phyloP scores from a whole-genome alignment of 805 yeast genomes.

The Millerago galiae region DNA sequence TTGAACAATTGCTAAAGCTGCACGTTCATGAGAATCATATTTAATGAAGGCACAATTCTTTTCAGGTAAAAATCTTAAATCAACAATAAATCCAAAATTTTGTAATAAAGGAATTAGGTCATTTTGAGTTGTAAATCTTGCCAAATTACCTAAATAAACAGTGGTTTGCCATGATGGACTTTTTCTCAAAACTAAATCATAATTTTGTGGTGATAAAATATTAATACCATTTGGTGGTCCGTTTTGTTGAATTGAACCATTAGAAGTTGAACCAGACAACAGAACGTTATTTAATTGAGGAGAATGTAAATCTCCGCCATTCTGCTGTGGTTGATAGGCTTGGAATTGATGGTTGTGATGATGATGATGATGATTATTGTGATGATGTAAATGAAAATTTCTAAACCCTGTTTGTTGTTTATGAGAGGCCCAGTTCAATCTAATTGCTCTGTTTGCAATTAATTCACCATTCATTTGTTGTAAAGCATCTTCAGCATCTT shows the following conservation, averaged over 20 bases:
- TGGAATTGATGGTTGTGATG: slow-evolving; percentile 5
- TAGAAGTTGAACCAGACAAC: neutral
- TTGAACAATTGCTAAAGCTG: slow-evolving; percentile 82
- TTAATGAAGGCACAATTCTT: slow-evolving; percentile 85
- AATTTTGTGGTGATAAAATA: slow-evolving; percentile 43
- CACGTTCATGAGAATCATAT: slow-evolving; percentile 81
- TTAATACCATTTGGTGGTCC: slow-evolving; percentile 7
- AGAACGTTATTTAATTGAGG: neutral
- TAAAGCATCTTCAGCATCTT: slow-evolving; percentile 71
- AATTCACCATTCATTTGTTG: slow-evolving; percentile 67
- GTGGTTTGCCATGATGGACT: slow-evolving; percentile 82
- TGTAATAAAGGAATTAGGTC: slow-evolving; percentile 71
- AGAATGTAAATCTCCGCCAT: slow-evolving; percentile 5
- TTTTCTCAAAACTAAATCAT: slow-evolving; percentile 67
- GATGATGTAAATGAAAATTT: slow-evolving; percentile 9
- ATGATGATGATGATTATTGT: slow-evolving; percentile 8
- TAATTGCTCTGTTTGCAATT: slow-evolving; percentile 67
- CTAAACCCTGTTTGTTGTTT: slow-evolving; percentile 34
- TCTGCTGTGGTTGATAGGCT: slow-evolving; percentile 1
- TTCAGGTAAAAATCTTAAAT: slow-evolving; percentile 73
- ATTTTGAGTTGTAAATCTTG: slow-evolving; percentile 66
- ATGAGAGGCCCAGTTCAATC: slow-evolving; percentile 87
- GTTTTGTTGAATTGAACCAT: slow-evolving; percentile 1
- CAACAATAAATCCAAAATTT: slow-evolving; percentile 77
- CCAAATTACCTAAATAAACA: slow-evolving; percentile 80